phyloP scores from a whole-genome alignment of 75 land plant species.

The Pinus taeda region DNA sequence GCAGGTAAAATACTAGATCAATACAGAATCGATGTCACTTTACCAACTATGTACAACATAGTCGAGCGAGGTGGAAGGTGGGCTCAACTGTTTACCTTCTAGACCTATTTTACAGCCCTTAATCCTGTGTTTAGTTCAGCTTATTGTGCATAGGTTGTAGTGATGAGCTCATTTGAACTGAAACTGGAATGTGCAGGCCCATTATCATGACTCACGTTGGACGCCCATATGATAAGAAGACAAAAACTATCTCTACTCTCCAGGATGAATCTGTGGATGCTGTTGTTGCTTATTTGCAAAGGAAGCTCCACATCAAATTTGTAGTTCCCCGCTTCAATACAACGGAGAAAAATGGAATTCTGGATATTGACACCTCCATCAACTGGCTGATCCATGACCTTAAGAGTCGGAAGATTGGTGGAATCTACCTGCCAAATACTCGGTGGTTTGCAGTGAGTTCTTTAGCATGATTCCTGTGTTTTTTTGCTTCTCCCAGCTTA shows the following conservation, averaged over 20 bases:
- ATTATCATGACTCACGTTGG: conserved; percentile 55
- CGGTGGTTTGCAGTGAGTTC: conserved; percentile 52
- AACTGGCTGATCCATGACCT: conserved; percentile 56
- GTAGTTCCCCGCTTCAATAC: conserved; percentile 35
- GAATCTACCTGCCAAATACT: conserved; percentile 50
- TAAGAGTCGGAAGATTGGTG: conserved; percentile 42
- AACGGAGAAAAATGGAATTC: conserved; percentile 32
- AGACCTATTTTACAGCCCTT: too few species aligned
- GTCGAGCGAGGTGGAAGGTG: conserved; percentile 56
- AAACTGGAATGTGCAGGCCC: conserved; percentile 26
- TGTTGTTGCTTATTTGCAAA: conserved; percentile 45
- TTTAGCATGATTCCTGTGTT: too few species aligned
- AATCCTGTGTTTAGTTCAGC: too few species aligned
- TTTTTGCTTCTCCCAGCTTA: too few species aligned
- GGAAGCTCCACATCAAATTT: conserved; percentile 50
- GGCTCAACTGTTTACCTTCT: not conserved
- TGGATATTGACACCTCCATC: conserved; percentile 51
- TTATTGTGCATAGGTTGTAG: too few species aligned
- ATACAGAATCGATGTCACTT: conserved; percentile 49
- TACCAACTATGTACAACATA: conserved; percentile 59
- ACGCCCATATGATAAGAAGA: conserved; percentile 48
- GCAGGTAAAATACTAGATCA: conserved; percentile 49
- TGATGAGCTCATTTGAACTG: too few species aligned
- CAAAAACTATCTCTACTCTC: conserved; percentile 24
- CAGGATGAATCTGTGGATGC: conserved; percentile 50